Base-by-base conservation (phyloP, 2,329 filamentous ascomycete genomes). In the Leptosphaerulina australis region DNA sequence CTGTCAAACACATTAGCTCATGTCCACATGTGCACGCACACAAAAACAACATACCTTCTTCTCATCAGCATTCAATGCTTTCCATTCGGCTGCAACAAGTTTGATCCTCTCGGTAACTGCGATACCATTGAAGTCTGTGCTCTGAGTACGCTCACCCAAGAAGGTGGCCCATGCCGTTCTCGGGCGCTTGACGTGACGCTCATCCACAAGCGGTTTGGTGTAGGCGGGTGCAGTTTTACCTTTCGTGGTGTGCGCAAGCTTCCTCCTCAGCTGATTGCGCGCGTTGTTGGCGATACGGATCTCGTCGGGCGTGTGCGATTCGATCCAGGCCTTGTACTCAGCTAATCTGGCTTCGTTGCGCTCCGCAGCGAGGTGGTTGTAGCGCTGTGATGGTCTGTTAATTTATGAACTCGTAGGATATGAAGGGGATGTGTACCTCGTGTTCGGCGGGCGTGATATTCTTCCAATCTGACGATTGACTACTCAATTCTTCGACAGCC, bases 201-300 rank as follows among this genome's bases (percentile, higher is more conserved):
- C 77, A 62, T 88, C 86, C 4, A 71, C 53, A 44, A 88, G 76
- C 45, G 51, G 55, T 4, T 2, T 5, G 11, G 56, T 59, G 37
- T 64, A 12, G 4, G 35, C 11, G 10, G 51, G 40, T 6, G 4
- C 4, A 2, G n/a, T 26, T 1, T 14, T n/a, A 21, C 21, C 36
- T 33, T 59, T 61, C 6, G 20, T 18, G 3, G 40, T 53, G 10
- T 39, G 15, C 22, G 33, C 55, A 4, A 53, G 38, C 31, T 54
- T 63, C n/a, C 50, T 63, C 9, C 66, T 64, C 14, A 81, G 59
- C 4, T 33, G 9, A 1, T 29, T 50, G 28, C 86, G 82, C 9
- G 86, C 86, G 9, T 57, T 63, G 66, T 88, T 88, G 48, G 86
- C 85, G 3, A 75, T 50, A 35, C 73, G 74, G 59, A 88, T 87